Evolutionary conservation across 371 early-diverging fungal genomes (phyloP).

Genomic region (Zychaea mexicana): DNA sequence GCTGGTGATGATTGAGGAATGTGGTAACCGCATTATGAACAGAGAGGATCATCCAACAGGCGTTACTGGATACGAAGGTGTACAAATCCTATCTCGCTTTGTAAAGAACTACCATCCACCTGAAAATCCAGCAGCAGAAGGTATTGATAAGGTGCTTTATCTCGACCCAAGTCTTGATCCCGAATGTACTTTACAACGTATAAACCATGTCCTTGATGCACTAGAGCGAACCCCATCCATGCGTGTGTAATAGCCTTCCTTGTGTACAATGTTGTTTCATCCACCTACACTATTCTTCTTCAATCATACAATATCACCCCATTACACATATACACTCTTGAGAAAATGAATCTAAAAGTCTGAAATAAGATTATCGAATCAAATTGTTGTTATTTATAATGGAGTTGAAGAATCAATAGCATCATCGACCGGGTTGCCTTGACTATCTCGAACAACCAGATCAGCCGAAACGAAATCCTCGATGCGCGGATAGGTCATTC

Average conservation of each 20-base stretch:
- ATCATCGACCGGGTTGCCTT: constrained; percentile 33
- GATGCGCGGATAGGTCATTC: constrained; percentile 81
- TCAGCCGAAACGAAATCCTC: constrained; percentile 83
- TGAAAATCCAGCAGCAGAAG: constrained; percentile 52
- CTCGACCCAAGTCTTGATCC: constrained; percentile 50
- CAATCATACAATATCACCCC: no score
- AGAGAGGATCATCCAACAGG: constrained; percentile 75
- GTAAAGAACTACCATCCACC: constrained; percentile 63
- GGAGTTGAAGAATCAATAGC: constrained; percentile 13
- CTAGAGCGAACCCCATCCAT: background rate
- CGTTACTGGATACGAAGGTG: constrained; percentile 66
- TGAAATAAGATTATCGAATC: no score
- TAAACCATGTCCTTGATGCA: constrained; percentile 24
- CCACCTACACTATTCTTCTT: no score
- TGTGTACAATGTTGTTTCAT: no score
- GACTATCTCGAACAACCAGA: constrained; percentile 50
- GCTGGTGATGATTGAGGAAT: constrained; percentile 46
- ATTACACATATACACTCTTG: no score
- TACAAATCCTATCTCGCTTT: constrained; percentile 62
- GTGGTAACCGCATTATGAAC: constrained; percentile 59
- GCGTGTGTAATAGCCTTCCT: background rate
- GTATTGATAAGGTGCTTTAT: constrained; percentile 57
- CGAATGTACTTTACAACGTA: constrained; percentile 50
- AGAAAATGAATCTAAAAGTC: no score
- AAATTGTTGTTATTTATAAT: constrained; percentile 6